Evolutionary conservation across 1,284 basidiomycete genomes (phyloP).

Genomic region (Tylopilus sp.): DNA sequence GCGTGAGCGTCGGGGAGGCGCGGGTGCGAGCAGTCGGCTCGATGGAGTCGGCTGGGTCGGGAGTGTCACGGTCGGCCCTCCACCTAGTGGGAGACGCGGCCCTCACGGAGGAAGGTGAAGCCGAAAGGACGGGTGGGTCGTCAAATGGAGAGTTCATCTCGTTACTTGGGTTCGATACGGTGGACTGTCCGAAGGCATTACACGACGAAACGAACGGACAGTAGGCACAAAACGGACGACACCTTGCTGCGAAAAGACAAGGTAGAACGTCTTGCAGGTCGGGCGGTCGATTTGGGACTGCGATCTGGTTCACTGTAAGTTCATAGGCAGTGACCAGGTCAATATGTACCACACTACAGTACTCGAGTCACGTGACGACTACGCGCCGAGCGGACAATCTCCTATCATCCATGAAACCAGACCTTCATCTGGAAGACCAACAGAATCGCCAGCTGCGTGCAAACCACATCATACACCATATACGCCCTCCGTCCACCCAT

Average conservation of each 20-base stretch:
- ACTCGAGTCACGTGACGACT: too few species aligned
- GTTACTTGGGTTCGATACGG: background rate
- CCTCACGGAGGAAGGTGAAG: constrained; percentile 45
- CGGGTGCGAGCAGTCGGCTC: constrained; percentile 45
- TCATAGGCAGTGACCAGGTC: too few species aligned
- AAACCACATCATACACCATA: constrained; percentile 53
- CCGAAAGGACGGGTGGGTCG: constrained; percentile 25
- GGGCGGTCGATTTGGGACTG: background rate
- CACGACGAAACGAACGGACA: background rate
- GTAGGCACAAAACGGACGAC: constrained; percentile 5
- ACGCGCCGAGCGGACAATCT: too few species aligned
- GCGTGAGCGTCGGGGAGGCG: constrained; percentile 59
- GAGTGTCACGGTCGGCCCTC: constrained; percentile 38
- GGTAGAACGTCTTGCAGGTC: background rate
- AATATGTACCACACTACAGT: too few species aligned
- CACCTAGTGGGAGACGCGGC: constrained; percentile 39
- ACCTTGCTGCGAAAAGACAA: constrained; percentile 9
- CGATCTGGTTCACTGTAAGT: too few species aligned
- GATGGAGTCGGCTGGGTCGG: constrained; percentile 41
- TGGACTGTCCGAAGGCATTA: constrained; percentile 2
- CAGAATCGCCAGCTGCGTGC: constrained; percentile 22
- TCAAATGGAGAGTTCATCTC: constrained; percentile 27
- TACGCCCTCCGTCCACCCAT: constrained; percentile 60
- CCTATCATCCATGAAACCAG: constrained; percentile 9
- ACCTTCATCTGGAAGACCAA: constrained; percentile 5